Evolutionary conservation across 75 land plant genomes (phyloP), one percentile per base, ranked within the genome.

Genomic region (Pinus taeda): DNA sequence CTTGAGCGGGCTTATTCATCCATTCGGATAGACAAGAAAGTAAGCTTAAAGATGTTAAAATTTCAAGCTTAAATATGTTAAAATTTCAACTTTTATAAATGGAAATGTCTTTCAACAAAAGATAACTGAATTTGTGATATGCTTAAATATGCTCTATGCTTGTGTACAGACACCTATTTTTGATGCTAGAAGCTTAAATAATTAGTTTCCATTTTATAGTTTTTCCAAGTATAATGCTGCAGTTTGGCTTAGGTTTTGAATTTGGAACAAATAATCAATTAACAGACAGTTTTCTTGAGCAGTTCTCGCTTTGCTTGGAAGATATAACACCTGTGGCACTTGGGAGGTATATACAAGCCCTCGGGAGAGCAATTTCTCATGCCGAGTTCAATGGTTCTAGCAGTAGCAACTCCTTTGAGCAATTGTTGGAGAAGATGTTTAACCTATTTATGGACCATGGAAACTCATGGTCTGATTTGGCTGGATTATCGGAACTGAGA

Each of bases 221-320:
- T n/a, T 59, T 71, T 74, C 62, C 6, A 57, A 21, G 14, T 15
- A 57, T 30, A 39, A 70, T 72, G 57, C 60, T 55, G 29, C 17
- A 76, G 36, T 76, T 76, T 56, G 21, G 53, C 74, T 73, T 65
- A n/a, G 59, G 53, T 59, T 59, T 39, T n/a, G 49, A 79, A 56
- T 70, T 3, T 55, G 49, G 7, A 24, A 37, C 18, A 53, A n/a
- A 18, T 39, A 57, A 60, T 74, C 58, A 24, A 75, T 67, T 20
- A 21, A 58, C 57, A 66, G 33, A 33, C 53, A 37, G 17, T 24
- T 61, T 83, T 73, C 60, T 37, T 58, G 20, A 84, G 77, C 93
- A 96, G 99, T 97, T 97, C 80, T 90, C 93, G 5, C 80, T 91
- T 82, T 95, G 98, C 82, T 81, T 97, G 72, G 95, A 91, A 82